Base-by-base conservation (phyloP, 2,329 filamentous ascomycete species). In the Neopestalotiopsis rosae region DNA sequence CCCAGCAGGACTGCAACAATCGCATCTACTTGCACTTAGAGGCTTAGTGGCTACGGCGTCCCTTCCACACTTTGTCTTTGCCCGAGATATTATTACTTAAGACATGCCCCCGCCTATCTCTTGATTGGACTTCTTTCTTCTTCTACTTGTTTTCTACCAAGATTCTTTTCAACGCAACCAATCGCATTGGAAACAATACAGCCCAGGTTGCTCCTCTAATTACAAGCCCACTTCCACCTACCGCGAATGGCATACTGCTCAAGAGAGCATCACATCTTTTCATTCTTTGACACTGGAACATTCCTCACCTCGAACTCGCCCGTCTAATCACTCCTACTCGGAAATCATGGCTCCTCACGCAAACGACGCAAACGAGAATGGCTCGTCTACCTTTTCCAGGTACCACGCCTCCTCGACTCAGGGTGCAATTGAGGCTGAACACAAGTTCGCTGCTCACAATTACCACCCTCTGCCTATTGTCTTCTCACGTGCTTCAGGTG, bases 381-480 rank as follows among this genome's bases (percentile, higher is more conserved):
- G 80, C 72, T 74, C 75, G 62, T 72, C 76, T 28, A 65, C 70
- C 38, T 72, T 74, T 69, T 81, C 83, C 64, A 84, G 83, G 73
- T 89, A 87, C 84, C 96, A 98, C 83, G 88, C 94, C 67, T 80
- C 92, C 24, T 94, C 95, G 32, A 95, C 94, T 58, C 84, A 90
- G 69, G 86, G 88, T 75, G 95, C 96, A 75, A 97, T 98, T 80
- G 84, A 90, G 66, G 85, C 90, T 66, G 96, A 99, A 84, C 87
- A 93, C 77, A 86, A 93, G 79, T 95, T 89, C 81, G 96, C 96
- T 64, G 96, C 96, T 63, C 96, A 99, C 89, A 99, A 99, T 87
- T 99, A 99, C 87, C 95, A 98, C 82, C 96, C 96, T 17, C 89
- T 99, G 2, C 96, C 96, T 56, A 91, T 99, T 70, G 96, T 97